phyloP scores from a whole-genome alignment of 495 filamentous ascomycete species.

The Neurospora sp. region DNA sequence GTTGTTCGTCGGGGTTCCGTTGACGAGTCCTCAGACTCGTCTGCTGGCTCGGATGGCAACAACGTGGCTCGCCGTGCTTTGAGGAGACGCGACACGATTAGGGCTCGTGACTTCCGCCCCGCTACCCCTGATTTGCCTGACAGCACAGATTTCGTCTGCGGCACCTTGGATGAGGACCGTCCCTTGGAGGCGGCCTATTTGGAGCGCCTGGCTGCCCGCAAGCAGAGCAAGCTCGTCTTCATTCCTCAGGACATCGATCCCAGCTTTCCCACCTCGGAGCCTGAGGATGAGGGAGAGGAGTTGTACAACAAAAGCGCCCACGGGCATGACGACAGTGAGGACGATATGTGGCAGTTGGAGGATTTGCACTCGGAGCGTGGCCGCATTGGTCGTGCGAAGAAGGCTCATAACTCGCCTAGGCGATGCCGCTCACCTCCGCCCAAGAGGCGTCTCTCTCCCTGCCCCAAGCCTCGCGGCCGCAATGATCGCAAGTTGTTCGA shows the following conservation, averaged over 20 bases:
- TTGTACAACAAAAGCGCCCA: conserved; percentile 32
- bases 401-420: conserved; percentile 27
- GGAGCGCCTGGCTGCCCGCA: conserved; percentile 69
- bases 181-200: conserved; percentile 89
- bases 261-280: conserved; percentile 89
- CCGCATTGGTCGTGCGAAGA: conserved; percentile 28
- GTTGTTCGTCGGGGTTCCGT: conserved; percentile 31
- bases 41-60: conserved; percentile 16
- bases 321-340: conserved; percentile 43
- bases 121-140: conserved; percentile 81
- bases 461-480: conserved; percentile 35
- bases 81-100: conserved; percentile 22
- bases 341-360: conserved; percentile 49
- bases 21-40: conserved; percentile 32
- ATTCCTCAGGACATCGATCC: conserved; percentile 96
- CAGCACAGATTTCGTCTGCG: conserved; percentile 96
- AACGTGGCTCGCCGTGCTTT: conserved; percentile 8
- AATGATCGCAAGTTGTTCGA: conserved; percentile 53
- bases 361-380: conserved; percentile 33
- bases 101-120: conserved; percentile 49
- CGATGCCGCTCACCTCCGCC: conserved; percentile 38
- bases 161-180: conserved; percentile 90
- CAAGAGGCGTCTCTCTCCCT: conserved; percentile 36
- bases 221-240: conserved; percentile 62
- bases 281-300: conserved; percentile 65